Percentiles rank a stretch among this genome's conserved stretches.
These are phyloP conservation scores for Spathaspora arborariae DNA, from an alignment of 805 yeast species.

Conservation along the genomic window DNA sequence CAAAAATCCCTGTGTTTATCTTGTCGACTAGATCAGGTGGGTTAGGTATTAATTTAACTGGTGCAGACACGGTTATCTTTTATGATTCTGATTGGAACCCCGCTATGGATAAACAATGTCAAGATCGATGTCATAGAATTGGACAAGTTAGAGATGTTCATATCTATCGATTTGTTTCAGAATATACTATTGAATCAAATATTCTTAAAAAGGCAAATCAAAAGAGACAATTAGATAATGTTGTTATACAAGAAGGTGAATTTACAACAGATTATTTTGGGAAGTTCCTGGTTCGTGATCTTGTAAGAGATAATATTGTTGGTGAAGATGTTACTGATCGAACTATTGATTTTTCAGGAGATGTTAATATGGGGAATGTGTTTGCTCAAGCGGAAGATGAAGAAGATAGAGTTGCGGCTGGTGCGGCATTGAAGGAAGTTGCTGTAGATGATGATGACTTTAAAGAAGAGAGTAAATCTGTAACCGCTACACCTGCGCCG, in stretches of 20 bases:
- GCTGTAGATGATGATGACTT: conserved; percentile 86
- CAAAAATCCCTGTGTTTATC: conserved; percentile 84
- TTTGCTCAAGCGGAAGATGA: conserved; percentile 95
- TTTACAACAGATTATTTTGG: conserved; percentile 96
- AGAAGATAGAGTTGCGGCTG: conserved; percentile 86
- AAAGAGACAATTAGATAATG: conserved; percentile 88
- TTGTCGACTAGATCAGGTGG: conserved; percentile 97
- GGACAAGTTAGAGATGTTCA: conserved; percentile 98
- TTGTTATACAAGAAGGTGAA: conserved; percentile 96
- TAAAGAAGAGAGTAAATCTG: conserved; percentile 41
- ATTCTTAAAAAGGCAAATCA: conserved; percentile 92
- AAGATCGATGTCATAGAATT: conserved; percentile 97
- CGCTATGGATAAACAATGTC: conserved; percentile 99
- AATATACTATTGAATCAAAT: conserved; percentile 93
- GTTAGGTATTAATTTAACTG: conserved; percentile 93
- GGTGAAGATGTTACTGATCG: conserved; percentile 38
- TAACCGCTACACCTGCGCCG: conserved; percentile 24
- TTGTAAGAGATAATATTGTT: conserved; percentile 61
- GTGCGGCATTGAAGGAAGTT: conserved; percentile 79
- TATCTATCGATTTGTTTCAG: conserved; percentile 92
- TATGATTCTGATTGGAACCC: conserved; percentile 99
- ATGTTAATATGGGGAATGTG: conserved; percentile 48
- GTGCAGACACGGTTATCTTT: conserved; percentile 97
- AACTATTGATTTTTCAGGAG: conserved; percentile 31
- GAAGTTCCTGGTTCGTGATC: conserved; percentile 78